phyloP scores from a whole-genome alignment of 164 flowering plant species.

The Aristolochia californica region DNA sequence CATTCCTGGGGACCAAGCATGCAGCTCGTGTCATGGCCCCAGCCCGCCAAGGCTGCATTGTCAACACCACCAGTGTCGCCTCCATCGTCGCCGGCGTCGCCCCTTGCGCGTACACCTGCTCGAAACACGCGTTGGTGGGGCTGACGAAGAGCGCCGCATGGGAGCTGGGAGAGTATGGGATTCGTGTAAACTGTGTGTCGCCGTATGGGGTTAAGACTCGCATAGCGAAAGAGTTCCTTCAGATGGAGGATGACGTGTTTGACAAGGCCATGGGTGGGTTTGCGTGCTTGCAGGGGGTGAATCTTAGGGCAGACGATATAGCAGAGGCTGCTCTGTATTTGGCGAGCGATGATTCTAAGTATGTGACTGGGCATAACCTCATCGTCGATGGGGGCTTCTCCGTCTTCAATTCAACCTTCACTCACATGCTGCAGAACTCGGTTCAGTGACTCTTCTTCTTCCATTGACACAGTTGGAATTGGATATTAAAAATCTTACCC shows the following conservation, averaged over 20 bases:
- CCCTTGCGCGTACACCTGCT: slow-evolving; percentile 48
- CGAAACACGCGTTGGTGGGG: slow-evolving; percentile 62
- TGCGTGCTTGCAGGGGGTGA: slow-evolving; percentile 34
- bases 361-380: slow-evolving; percentile 65
- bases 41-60: slow-evolving; percentile 38
- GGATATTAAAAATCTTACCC: too few relatives aligned
- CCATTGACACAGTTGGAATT: too few relatives aligned
- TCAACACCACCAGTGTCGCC: slow-evolving; percentile 72
- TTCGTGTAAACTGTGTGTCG: slow-evolving; percentile 77
- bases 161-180: slow-evolving; percentile 66
- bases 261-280: slow-evolving; percentile 36
- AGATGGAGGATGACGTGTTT: slow-evolving; percentile 22
- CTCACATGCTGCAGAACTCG: too few relatives aligned
- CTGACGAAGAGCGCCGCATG: slow-evolving; percentile 55
- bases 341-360: slow-evolving; percentile 65
- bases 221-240: slow-evolving; percentile 60
- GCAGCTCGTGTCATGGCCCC: slow-evolving; percentile 72
- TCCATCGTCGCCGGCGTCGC: slow-evolving; percentile 70
- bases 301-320: slow-evolving; percentile 39
- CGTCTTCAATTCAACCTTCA: too few relatives aligned
- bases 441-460: too few relatives aligned
- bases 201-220: slow-evolving; percentile 86
- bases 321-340: slow-evolving; percentile 60
- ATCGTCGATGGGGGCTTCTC: slow-evolving; percentile 82
- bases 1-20: slow-evolving; percentile 45